Evolutionary conservation across 257 asterid species (phyloP).

Genomic region (Ajuga chamaepitys): DNA sequence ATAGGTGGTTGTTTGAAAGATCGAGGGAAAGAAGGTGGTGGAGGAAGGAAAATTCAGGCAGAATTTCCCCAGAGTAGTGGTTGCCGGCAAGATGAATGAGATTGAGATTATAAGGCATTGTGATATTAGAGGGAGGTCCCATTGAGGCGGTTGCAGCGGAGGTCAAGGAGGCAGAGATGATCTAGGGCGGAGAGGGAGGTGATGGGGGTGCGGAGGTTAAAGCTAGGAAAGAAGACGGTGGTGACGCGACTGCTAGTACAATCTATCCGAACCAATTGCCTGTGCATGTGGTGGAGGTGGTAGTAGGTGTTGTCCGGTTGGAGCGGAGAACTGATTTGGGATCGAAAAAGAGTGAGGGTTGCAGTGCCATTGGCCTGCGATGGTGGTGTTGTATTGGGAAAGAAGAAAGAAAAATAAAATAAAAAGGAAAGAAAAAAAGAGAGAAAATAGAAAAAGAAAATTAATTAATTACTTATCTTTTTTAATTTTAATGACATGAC

Average conservation of each 20-base stretch:
- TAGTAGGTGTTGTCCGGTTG: conserved; percentile 48
- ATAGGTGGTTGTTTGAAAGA: conserved; percentile 62
- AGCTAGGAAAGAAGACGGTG: conserved; percentile 54
- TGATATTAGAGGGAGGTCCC: conserved; percentile 47
- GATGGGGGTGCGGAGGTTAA: conserved; percentile 74
- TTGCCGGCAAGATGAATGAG: conserved; percentile 62
- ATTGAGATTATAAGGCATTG: conserved; percentile 62
- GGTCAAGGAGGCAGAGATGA: conserved; percentile 75
- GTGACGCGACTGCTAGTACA: conserved; percentile 73
- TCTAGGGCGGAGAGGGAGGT: conserved; percentile 58
- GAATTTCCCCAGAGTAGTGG: conserved; percentile 70
- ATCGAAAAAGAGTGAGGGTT: conserved; percentile 63
- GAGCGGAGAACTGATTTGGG: conserved; percentile 66
- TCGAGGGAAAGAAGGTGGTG: conserved; percentile 76
- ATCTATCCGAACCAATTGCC: conserved; percentile 61
- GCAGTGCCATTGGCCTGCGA: conserved; percentile 53
- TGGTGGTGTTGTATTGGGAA: no score
- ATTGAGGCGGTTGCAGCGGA: conserved; percentile 69
- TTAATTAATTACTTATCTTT: no score
- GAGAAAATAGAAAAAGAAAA: no score
- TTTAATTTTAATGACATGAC: no score
- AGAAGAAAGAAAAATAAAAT: no score
- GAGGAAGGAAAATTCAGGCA: conserved; percentile 41
- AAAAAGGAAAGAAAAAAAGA: no score
- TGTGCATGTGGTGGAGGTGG: conserved; percentile 53